These are phyloP conservation scores for Sporothrix dimorphospora DNA, from an alignment of 2,329 filamentous ascomycete genomes.

Conservation along the genomic window DNA sequence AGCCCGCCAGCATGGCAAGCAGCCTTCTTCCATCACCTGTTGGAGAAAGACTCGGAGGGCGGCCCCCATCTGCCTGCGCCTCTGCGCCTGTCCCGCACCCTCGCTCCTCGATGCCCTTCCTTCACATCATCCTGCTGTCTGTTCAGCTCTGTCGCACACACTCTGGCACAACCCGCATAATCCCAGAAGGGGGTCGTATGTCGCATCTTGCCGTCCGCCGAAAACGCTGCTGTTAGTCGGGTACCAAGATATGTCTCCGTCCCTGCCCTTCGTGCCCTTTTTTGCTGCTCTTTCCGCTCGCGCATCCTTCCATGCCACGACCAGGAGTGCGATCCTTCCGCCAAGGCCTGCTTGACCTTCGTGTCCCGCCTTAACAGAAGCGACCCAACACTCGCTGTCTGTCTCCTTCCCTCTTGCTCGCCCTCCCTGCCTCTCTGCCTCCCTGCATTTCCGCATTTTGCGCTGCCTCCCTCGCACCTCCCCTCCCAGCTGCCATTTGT, in stretches of 20 bases:
- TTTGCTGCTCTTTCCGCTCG: conserved; percentile 1
- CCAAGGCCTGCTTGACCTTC: conserved; percentile 8
- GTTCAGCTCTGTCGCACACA: conserved; percentile 8
- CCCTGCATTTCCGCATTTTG: background rate
- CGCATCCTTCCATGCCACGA: conserved; percentile 16
- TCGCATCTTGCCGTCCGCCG: background rate
- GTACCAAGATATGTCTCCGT: background rate
- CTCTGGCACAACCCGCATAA: background rate
- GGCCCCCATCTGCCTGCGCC: background rate
- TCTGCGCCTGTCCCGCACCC: background rate
- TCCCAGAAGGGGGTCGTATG: background rate
- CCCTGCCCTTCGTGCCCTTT: background rate
- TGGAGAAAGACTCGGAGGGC: background rate
- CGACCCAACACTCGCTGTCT: background rate
- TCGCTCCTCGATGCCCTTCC: background rate
- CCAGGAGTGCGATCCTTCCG: conserved; percentile 1
- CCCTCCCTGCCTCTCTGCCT: background rate
- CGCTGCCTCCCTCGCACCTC: background rate
- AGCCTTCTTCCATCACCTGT: background rate
- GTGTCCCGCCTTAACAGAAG: conserved; percentile 25
- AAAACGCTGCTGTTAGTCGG: conserved; percentile 10
- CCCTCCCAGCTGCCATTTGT: background rate
- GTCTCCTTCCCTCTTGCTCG: background rate
- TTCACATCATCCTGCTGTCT: background rate
- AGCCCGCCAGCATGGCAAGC: background rate